Base-by-base conservation (phyloP, 1,284 basidiomycete species). In the Trichosporon asahii region DNA sequence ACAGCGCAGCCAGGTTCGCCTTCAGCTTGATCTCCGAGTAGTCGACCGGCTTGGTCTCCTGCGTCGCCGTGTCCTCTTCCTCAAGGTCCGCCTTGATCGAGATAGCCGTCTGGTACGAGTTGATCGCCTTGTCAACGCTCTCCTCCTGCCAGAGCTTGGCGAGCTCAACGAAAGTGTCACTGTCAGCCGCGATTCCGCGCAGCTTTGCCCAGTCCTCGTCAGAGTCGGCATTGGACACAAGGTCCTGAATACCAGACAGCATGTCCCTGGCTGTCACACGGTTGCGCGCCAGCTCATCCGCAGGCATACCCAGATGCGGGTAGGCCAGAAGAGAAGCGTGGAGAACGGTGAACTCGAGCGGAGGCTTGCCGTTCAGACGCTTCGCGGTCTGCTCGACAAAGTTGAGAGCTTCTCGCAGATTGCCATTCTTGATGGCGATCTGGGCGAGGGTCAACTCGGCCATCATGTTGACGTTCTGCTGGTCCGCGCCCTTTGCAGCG, bases 131-230 rank as follows among this genome's bases (percentile, higher is more conserved):
- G 40, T 92, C 91, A 11, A 90, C 75, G 77, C 87, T 90, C 72
- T 94, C 93, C 0, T 88, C 89, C 77, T 92, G 91, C 91, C 93
- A 96, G 65, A 97, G 81, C 68, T 89, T 88, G 5, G 92, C 93
- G 70, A 97, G 90, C 80, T 97, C 94, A 37, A 90, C 84, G 75
- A 93, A 90, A 86, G 95, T 89, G 69, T 95, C 91, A 63, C 90
- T 84, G 77, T 98, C 95, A 14, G 90, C 88, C 0, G 86, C 86
- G 63, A 94, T 86, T 40, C 86, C 87, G 18, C 88, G 86, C 3
- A 88, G 84, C 12, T 86, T 83, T 37, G 84, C 78, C 72, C 72
- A 76, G 49, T 82, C 80, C 65, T 80, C 79, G 18, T 78, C 76
- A 1, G 78, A 78, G 53, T 76, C 73, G 15, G 80, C 81, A 5